Evolutionary conservation across 1,139 yeast genomes (phyloP), one percentile per base, ranked within the genome.

Genomic region (Taphrina communis): DNA sequence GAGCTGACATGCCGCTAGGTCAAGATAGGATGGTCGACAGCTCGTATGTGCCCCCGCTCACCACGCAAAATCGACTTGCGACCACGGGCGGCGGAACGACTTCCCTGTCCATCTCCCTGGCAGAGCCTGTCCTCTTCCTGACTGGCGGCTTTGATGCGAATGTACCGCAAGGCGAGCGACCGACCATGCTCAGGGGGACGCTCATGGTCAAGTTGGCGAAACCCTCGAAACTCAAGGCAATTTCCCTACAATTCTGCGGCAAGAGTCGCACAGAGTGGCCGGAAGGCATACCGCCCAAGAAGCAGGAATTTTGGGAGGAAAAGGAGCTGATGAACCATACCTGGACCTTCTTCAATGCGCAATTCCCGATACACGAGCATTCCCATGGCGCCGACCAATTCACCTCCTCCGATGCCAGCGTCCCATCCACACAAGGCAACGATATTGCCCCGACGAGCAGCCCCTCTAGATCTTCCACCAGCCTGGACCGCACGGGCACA

Each of bases 231-330:
- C 81, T 94, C 73, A 91, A 89, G 77, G 78, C 85, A 48, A 85
- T 94, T n/a, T 77, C 81, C 2, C 80, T 94, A 67, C 80, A 83
- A 1, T 88, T 94, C 76, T 84, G 84, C 72, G 99, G 98, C 1
- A 77, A 79, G 1, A 85, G 90, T 57, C 82, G 90, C 72, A 94
- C 99, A 0, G 97, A 94, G 73, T 94, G 99, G 98, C 99, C 98
- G 1, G 99, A 95, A 75, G 99, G 75, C 25, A 92, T 93, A 38
- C 99, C 99, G 0, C 97, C 98, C 0, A 90, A 89, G 76, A 86
- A 86, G 74, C 81, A 82, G 36, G 88, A 86, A 35, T 87, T 85
- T 71, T 77, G 78, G 39, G 99, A 94, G 75, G 77, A 83, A 36
- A 85, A 84, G 72, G 89, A 86, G 70, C 77, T 93, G 14, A 83